Percentiles rank a stretch among this genome's conserved stretches.
These are phyloP conservation scores for Arachnomyces sp. DNA, from an alignment of 2,329 filamentous ascomycete species.

Conservation along the genomic window DNA sequence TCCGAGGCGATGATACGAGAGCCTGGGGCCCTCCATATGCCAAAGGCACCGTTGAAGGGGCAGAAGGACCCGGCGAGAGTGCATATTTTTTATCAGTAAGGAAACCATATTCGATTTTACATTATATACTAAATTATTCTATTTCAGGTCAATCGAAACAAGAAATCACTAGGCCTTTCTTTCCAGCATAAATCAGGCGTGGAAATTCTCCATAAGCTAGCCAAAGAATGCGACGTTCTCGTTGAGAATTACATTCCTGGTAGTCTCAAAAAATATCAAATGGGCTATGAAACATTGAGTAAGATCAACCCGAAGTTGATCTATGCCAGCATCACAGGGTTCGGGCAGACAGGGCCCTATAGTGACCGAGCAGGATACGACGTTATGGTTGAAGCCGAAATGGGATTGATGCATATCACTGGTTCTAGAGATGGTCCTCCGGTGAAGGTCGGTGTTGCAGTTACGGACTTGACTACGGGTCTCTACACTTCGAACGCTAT, in stretches of 20 bases:
- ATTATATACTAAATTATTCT: not conserved
- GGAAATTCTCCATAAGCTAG: constrained; percentile 77
- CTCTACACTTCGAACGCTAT: constrained; percentile 93
- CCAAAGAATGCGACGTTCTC: constrained; percentile 77
- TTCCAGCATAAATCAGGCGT: constrained; percentile 82
- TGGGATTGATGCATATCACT: constrained; percentile 98
- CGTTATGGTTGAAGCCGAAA: constrained; percentile 98
- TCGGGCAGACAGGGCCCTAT: constrained; percentile 92
- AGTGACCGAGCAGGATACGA: constrained; percentile 85
- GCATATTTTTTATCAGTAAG: constrained; percentile 86
- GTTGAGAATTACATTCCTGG: constrained; percentile 97
- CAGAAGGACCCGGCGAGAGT: constrained; percentile 70
- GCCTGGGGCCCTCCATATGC: constrained; percentile 97
- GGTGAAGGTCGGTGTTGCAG: constrained; percentile 94
- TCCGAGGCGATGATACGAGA: constrained; percentile 83
- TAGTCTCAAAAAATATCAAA: constrained; percentile 76
- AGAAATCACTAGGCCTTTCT: constrained; percentile 85
- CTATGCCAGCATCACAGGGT: constrained; percentile 94
- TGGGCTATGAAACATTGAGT: constrained; percentile 77
- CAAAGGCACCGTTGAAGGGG: constrained; percentile 55
- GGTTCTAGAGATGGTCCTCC: constrained; percentile 79
- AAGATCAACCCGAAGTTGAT: constrained; percentile 80
- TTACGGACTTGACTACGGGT: constrained; percentile 91
- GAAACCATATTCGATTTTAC: constrained; percentile 1
- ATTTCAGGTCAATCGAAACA: constrained; percentile 83